A percentile compares a stretch with the other conserved stretches of the same genome.
Conservation (phyloP, 192 early-diverging fungal species). For the Entrophospora sp. region DNA sequence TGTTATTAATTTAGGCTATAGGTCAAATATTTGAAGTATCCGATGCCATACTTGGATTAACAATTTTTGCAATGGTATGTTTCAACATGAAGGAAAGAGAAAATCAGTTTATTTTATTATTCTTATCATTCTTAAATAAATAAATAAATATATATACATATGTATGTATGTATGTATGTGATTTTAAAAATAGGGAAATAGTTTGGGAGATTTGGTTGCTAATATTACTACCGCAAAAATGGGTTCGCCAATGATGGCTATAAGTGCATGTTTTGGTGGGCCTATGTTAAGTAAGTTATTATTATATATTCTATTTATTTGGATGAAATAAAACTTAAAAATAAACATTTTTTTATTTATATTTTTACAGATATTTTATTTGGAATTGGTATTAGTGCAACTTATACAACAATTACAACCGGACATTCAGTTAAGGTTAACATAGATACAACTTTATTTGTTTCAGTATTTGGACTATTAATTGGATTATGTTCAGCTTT, state of each 20-base stretch:
- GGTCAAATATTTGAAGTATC: conserved; percentile 68
- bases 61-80: conserved; percentile 83
- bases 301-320: background rate
- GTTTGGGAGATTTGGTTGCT: conserved; percentile 84
- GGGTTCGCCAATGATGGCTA: conserved; percentile 91
- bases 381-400: conserved; percentile 73
- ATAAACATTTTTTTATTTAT: background rate
- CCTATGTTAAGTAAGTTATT: conserved; percentile 77
- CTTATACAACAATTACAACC: conserved; percentile 43
- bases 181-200: conserved; percentile 67
- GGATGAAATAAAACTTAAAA: too few species aligned
- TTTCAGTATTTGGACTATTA: conserved; percentile 61
- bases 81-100: too few species aligned
- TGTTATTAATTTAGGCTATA: conserved; percentile 46
- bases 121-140: too few species aligned
- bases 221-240: conserved; percentile 84
- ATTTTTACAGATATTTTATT: conserved; percentile 59
- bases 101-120: too few species aligned
- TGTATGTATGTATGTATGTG: conserved; percentile 3
- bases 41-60: conserved; percentile 74
- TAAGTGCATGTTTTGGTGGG: conserved; percentile 88
- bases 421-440: conserved; percentile 45
- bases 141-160: too few species aligned
- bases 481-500: conserved; percentile 49
- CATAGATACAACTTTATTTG: conserved; percentile 57